Conservation (phyloP, 805 yeast genomes). For the Middelhovenomyces tepae region DNA sequence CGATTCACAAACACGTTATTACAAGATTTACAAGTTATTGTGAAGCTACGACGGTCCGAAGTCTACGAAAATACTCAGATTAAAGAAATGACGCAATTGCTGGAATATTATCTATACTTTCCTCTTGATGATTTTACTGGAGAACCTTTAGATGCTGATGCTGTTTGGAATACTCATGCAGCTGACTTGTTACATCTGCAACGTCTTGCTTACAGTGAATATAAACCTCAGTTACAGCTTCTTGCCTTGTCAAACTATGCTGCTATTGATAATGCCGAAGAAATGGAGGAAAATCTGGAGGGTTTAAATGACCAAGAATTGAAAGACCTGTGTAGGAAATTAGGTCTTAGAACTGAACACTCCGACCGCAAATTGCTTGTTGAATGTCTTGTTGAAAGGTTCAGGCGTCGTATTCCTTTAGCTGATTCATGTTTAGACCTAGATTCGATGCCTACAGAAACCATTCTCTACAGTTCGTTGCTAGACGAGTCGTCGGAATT, state of each 20-base stretch:
- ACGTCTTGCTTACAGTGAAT: conserved; percentile 15
- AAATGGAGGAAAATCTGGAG: conserved; percentile 19
- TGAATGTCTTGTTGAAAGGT: conserved; percentile 15
- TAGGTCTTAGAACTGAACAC: conserved; percentile 10
- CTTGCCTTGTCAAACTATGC: conserved; percentile 23
- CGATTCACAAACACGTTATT: conserved; percentile 28
- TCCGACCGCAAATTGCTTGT: conserved; percentile 12
- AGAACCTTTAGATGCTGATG: conserved; percentile 15
- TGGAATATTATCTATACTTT: conserved; percentile 26
- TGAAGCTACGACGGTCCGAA: conserved; percentile 9
- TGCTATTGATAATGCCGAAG: conserved; percentile 15
- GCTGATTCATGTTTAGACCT: conserved; percentile 4
- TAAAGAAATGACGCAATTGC: conserved; percentile 4
- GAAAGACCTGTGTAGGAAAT: conserved; percentile 6
- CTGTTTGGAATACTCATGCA: conserved; percentile 10
- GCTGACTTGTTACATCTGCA: conserved; percentile 20
- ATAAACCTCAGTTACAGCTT: conserved; percentile 17
- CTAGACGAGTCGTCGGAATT: conserved; percentile 4
- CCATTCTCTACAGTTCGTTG: no score
- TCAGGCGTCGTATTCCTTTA: conserved; percentile 3
- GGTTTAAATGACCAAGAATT: conserved; percentile 16
- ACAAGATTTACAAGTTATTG: conserved; percentile 22
- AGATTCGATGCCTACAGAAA: conserved; percentile 9
- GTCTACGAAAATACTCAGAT: conserved; percentile 6
- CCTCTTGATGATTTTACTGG: conserved; percentile 39